Evolutionary conservation across 2,329 filamentous ascomycete species (phyloP), one percentile per base, ranked within the genome.

Genomic region (Davidsoniella australis): DNA sequence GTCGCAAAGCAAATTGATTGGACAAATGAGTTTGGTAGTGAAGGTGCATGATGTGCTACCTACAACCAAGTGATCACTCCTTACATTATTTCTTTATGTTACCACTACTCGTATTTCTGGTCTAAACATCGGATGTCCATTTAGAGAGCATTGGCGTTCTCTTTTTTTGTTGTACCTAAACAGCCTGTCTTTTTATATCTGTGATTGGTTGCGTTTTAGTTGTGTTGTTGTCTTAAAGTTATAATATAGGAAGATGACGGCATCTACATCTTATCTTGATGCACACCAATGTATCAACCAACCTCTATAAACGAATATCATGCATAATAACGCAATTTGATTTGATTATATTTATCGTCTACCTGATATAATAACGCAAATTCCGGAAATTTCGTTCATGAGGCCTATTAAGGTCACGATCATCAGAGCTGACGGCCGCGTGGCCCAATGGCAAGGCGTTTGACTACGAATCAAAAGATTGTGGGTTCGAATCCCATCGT

Each of bases 21-120:
- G 91, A 98, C 91, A 8, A 76, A 82, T 59, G 88, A 96, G 66
- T 96, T 96, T 66, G 89, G 89, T 50, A 94, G 86, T 61, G 89
- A 95, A 63, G 89, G 89, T 16, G 70, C 71, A 56, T 75, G 56
- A 61, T 26, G 14, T n/a, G 29, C 29, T 33, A 33, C 4, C 9
- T 33, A 33, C 29, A 33, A 23, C 20, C 29, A 33, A 33, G 29
- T 12, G 38, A 26, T 37, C 18, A 26, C 14, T 39, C 29, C 18
- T 14, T 18, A 38, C 26, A 36, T 41, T 48, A 24, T 48, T 33
- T 20, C 20, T 23, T 20, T 18, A 17, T 49, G 1, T 18, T 44
- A 8, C 14, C 23, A 36, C 18, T 37, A 36, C 18, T 10, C 20
- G 5, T 45, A 7, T 23, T 37, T 38, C 12, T 37, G 29, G 9